Base-by-base conservation (phyloP, 1,139 yeast genomes). In the Geotrichum aggregatum region DNA sequence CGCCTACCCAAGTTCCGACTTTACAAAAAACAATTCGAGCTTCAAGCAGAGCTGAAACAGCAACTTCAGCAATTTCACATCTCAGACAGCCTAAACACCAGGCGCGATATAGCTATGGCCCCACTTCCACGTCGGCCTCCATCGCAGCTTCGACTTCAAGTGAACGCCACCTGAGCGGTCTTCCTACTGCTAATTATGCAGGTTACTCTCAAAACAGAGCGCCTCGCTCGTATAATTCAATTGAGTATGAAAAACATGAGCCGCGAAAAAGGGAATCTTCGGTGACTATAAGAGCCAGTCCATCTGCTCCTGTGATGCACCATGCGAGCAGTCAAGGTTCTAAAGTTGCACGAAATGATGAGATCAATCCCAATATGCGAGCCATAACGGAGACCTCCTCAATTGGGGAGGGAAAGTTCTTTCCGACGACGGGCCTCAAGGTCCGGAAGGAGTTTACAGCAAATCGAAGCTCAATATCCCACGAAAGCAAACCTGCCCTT, bases 401-500 rank as follows among this genome's bases (percentile, higher is more conserved):
- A 5, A n/a, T 47, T 5, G 50, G 40, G 11, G 41, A 44, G 2
- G 43, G 41, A 22, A 49, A 49, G 44, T 52, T 52, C 22, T 33
- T 52, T 26, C 47, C 31, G 35, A 45, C 50, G 8, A 28, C 55
- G 8, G 55, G 55, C 8, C 39, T 52, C 16, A 49, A 47, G 19
- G 47, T 52, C 4, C 42, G 47, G 21, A 50, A 44, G 26, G 46
- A 46, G n/a, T 24, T 18, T 10, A 14, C 48, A 13, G 43, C 14
- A 22, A 38, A 24, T 3, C 38, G n/a, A 30, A 31, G 6, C 18
- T 21, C 41, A 10, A 28, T 8, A 7, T 22, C 14, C 30, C 42
- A 7, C n/a, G 22, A 41, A 6, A 16, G 4, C 18, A 24, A 24
- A 10, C 19, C 19, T 16, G 10, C 19, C 7, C 10, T 34, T 4